Percentiles rank a stretch among this genome's conserved stretches.
Conservation (phyloP, 129 eudicot species). For the Solidago caesia region DNA sequence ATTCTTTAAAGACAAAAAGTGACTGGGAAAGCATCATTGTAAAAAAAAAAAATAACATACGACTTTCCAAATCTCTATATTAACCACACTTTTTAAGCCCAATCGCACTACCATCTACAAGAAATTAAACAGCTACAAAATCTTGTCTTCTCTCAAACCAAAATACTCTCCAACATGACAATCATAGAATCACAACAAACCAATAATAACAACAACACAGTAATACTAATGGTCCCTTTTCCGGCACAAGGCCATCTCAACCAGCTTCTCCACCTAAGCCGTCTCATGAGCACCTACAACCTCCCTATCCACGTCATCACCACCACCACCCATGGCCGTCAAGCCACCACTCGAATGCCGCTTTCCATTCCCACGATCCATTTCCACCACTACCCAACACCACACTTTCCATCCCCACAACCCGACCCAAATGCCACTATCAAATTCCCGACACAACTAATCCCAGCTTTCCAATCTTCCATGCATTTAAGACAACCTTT, state of each 20-base stretch:
- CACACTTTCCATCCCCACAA: constrained; percentile 39
- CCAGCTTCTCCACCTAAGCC: constrained; percentile 49
- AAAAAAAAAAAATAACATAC: neutral
- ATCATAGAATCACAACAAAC: neutral
- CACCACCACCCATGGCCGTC: constrained; percentile 43
- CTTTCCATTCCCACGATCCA: constrained; percentile 5
- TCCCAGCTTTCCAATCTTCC: constrained; percentile 38
- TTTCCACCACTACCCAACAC: constrained; percentile 45
- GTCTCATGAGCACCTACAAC: constrained; percentile 45
- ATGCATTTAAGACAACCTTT: constrained; percentile 43
- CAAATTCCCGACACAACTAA: constrained; percentile 49
- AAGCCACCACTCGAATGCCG: constrained; percentile 41
- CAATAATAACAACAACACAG: neutral
- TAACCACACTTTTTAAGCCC: neutral
- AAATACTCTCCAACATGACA: constrained; percentile 10
- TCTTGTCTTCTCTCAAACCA: neutral
- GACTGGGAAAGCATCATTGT: neutral
- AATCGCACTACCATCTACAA: neutral
- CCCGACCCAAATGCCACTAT: constrained; percentile 36
- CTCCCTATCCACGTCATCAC: constrained; percentile 41
- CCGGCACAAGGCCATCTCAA: constrained; percentile 55
- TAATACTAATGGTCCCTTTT: constrained; percentile 41
- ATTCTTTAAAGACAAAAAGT: neutral
- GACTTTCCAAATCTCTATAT: neutral
- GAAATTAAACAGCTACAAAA: neutral